Base-by-base conservation (phyloP, 2,329 filamentous ascomycete genomes). In the Pseudogymnoascus sp. region DNA sequence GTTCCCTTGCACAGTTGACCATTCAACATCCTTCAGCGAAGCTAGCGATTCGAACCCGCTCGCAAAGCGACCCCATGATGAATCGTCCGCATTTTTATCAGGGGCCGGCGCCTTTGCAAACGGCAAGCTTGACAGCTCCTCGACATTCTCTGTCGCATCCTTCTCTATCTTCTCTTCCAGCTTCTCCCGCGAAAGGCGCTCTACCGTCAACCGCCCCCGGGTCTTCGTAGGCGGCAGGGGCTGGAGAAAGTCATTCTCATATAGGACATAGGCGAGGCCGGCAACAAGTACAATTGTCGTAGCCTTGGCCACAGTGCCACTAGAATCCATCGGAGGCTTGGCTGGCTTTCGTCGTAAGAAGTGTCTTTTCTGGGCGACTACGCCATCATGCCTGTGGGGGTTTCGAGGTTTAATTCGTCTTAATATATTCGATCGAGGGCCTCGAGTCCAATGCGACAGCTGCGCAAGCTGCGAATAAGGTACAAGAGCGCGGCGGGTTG, bases 21-120 rank as follows among this genome's bases (percentile, higher is more conserved):
- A 86, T 70, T 87, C 80, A 3, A 82, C 75, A 67, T 84, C 80
- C 18, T 81, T 78, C 2, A 80, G 72, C 12, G 79, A 71, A 12
- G 83, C 80, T 59, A 90, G 78, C 28, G 62, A 31, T 33, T 63
- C 53, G 35, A 63, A 61, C 25, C 62, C 21, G 33, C 25, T 23
- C 7, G 62, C 18, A 35, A 73, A 73, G 28, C 40, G 68, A 5
- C 65, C 67, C 72, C 72, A 74, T 4, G 72, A 69, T 14, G 70
- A 69, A 60, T 67, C 68, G 42, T 72, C 69, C n/a, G 44, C 42
- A 59, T 33, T 35, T 16, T 59, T 33, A 31, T 25, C 28, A 28
- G 38, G 16, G 8, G 65, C 61, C 2, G 37, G 62, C 12, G 53
- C 61, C 11, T 31, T 25, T 28, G 62, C 21, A 63, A 69, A 72